Evolutionary conservation across 2,329 filamentous ascomycete genomes (phyloP).

Genomic region (Beauveria pseudobassiana): DNA sequence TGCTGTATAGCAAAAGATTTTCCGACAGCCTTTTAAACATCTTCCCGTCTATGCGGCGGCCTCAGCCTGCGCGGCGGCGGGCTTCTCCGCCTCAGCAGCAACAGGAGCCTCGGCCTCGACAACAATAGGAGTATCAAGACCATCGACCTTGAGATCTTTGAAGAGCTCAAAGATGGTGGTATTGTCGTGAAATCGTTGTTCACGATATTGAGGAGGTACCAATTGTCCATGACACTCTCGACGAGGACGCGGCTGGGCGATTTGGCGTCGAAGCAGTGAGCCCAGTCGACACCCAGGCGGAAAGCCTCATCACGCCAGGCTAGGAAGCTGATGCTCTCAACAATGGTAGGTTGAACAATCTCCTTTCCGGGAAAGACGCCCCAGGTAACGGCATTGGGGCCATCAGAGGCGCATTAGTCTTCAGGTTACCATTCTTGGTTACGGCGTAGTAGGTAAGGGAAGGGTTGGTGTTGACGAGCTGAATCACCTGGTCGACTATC

Average conservation of each 20-base stretch:
- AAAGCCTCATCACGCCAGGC: slow-evolving; percentile 99
- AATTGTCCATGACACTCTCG: slow-evolving; percentile 75
- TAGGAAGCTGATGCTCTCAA: slow-evolving; percentile 93
- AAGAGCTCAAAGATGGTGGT: slow-evolving; percentile 81
- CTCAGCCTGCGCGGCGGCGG: not conserved
- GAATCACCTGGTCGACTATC: slow-evolving; percentile 68
- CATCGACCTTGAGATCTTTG: slow-evolving; percentile 63
- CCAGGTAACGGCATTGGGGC: slow-evolving; percentile 98
- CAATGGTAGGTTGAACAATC: slow-evolving; percentile 99
- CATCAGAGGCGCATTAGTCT: slow-evolving; percentile 77
- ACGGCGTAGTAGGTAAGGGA: slow-evolving; percentile 94
- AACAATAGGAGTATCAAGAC: slow-evolving; percentile 42
- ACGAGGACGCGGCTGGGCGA: slow-evolving; percentile 76
- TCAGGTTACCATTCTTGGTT: slow-evolving; percentile 71
- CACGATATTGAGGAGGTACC: slow-evolving; percentile 95
- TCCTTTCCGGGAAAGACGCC: slow-evolving; percentile 98
- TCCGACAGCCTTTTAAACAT: not conserved
- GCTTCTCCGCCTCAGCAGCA: not conserved
- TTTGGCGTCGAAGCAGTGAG: slow-evolving; percentile 72
- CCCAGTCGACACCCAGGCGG: slow-evolving; percentile 87
- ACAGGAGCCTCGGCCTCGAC: slow-evolving; percentile 17
- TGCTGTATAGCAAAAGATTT: not conserved
- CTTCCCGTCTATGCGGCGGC: slow-evolving; percentile 11
- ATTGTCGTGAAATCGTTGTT: slow-evolving; percentile 94
- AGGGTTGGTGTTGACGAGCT: slow-evolving; percentile 67